Evolutionary conservation across 129 eudicot species (phyloP).

Genomic region (Flaveria brownii): DNA sequence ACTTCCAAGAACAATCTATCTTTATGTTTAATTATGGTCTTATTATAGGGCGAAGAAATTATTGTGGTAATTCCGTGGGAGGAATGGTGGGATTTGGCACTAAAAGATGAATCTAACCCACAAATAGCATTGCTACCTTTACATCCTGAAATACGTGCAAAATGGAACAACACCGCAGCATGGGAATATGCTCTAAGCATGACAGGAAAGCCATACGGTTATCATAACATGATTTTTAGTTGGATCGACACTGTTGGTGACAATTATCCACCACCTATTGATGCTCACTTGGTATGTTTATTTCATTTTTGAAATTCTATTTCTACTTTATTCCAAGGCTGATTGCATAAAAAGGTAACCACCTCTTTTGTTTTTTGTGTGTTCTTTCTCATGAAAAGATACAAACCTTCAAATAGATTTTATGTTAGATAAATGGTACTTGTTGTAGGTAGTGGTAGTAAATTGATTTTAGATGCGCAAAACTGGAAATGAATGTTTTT

Average conservation of each 20-base stretch:
- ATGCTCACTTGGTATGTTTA: constrained; percentile 94
- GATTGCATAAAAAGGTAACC: background rate
- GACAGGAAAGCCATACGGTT: constrained; percentile 97
- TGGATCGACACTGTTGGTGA: constrained; percentile 98
- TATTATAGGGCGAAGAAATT: constrained; percentile 87
- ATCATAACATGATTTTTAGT: constrained; percentile 99
- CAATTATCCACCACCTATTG: constrained; percentile 98
- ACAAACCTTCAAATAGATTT: background rate
- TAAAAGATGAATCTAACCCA: constrained; percentile 90
- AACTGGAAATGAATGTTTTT: too few species aligned
- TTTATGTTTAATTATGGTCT: constrained; percentile 18
- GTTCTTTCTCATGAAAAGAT: background rate
- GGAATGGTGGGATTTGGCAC: constrained; percentile 97
- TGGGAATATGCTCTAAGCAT: constrained; percentile 95
- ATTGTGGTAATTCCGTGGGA: constrained; percentile 91
- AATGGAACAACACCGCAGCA: constrained; percentile 83
- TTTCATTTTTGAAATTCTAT: background rate
- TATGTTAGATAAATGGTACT: background rate
- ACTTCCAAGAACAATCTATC: background rate
- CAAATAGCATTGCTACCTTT: constrained; percentile 91
- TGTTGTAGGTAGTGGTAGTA: too few species aligned
- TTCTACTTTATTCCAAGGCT: background rate
- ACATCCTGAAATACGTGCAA: constrained; percentile 86
- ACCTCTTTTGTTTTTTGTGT: background rate
- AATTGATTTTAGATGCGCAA: too few species aligned